Evolutionary conservation across 441 rosid species (phyloP).

Genomic region (California macrophylla): DNA sequence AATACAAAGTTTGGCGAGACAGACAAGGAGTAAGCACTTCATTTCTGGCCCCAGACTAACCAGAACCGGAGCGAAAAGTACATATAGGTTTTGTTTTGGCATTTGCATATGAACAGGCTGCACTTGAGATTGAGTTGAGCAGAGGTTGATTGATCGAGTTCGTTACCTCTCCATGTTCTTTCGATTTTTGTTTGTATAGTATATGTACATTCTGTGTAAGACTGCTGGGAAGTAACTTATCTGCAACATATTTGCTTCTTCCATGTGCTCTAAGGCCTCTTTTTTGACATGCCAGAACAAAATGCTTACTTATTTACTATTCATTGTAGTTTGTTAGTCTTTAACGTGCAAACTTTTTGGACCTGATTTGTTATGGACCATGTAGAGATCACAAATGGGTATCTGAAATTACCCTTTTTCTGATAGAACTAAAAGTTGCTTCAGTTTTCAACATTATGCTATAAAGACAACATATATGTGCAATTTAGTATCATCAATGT

Average conservation of each 20-base stretch:
- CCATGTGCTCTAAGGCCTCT: neutral
- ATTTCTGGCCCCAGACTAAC: neutral
- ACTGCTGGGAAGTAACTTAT: neutral
- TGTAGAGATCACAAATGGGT: too few relatives aligned
- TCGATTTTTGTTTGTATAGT: neutral
- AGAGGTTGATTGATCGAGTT: neutral
- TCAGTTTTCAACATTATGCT: neutral
- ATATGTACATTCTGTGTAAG: neutral
- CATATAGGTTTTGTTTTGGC: neutral
- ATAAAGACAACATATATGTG: neutral
- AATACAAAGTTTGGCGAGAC: neutral
- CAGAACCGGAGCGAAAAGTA: neutral
- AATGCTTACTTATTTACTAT: neutral
- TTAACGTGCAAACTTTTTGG: too few relatives aligned
- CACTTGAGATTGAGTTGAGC: neutral
- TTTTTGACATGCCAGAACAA: neutral
- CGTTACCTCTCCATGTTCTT: neutral
- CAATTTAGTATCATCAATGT: neutral
- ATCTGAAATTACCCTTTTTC: neutral
- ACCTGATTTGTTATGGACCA: too few relatives aligned
- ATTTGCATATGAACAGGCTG: neutral
- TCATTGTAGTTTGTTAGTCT: too few relatives aligned
- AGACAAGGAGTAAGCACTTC: constrained; percentile 2
- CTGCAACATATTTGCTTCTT: neutral
- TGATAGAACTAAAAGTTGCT: neutral